phyloP scores from a whole-genome alignment of 441 rosid genomes.

The Erodium trifolium region DNA sequence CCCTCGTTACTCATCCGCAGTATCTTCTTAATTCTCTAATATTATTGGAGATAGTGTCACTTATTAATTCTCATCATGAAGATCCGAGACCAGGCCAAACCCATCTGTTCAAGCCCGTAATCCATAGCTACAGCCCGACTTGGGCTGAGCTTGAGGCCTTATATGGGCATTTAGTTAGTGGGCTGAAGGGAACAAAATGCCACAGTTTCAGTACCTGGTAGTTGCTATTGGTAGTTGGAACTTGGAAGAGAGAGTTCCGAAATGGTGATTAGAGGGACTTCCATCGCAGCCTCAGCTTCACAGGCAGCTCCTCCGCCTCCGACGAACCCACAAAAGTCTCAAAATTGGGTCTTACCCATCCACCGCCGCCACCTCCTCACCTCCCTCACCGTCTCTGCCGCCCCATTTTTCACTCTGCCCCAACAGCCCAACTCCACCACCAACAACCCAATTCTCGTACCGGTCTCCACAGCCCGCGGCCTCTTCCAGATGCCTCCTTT shows the following conservation, averaged over 20 bases:
- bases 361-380: constrained; percentile 45
- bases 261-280: constrained; percentile 23
- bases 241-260: constrained; percentile 7
- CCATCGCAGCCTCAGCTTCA: constrained; percentile 10
- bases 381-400: constrained; percentile 32
- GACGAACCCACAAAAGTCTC: constrained; percentile 12
- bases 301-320: constrained; percentile 17
- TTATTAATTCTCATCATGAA: too few relatives aligned
- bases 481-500: constrained; percentile 68
- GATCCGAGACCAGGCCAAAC: too few relatives aligned
- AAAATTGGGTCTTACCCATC: constrained; percentile 18
- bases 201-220: not conserved
- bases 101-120: too few relatives aligned
- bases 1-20: too few relatives aligned
- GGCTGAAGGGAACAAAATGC: not conserved
- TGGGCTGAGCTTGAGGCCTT: not conserved
- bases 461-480: constrained; percentile 42
- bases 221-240: not conserved
- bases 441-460: constrained; percentile 10
- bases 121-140: too few relatives aligned
- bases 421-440: constrained; percentile 13
- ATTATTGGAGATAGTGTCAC: too few relatives aligned
- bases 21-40: too few relatives aligned
- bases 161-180: not conserved
- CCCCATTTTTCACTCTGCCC: constrained; percentile 19